Conservation (phyloP, 768 basidiomycete species). For the Dacryopinax primogenitus region DNA sequence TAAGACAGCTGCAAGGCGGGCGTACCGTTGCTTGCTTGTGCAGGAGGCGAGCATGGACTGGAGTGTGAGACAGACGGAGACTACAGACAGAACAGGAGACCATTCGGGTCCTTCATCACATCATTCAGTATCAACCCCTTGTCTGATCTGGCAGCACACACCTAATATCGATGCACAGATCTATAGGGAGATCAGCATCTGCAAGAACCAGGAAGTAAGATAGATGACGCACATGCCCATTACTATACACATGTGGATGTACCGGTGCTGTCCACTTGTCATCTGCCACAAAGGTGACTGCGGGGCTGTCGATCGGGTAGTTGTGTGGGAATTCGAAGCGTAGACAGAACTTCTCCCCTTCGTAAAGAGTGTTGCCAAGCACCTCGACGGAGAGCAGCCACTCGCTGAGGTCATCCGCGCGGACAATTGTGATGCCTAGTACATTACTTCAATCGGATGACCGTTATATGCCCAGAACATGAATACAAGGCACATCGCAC, state of each 20-base stretch:
- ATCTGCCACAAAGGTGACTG: slow-evolving; percentile 14
- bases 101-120: slow-evolving; percentile 23
- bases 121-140: background rate
- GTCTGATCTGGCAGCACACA: background rate
- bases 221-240: slow-evolving; percentile 13
- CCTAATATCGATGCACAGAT: background rate
- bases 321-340: slow-evolving; percentile 13
- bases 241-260: slow-evolving; percentile 16
- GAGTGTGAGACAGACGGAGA: slow-evolving; percentile 27
- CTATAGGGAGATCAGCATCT: background rate
- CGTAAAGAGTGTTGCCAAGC: slow-evolving; percentile 16
- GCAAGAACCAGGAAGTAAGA: background rate
- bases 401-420: slow-evolving; percentile 12
- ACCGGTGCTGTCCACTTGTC: slow-evolving; percentile 12
- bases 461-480: too few relatives aligned
- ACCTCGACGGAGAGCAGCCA: slow-evolving; percentile 15
- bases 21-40: slow-evolving; percentile 26
- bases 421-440: slow-evolving; percentile 13
- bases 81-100: slow-evolving; percentile 27
- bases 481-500: too few relatives aligned
- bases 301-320: slow-evolving; percentile 17
- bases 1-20: background rate
- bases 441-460: too few relatives aligned
- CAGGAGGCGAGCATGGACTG: slow-evolving; percentile 30
- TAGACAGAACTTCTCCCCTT: slow-evolving; percentile 15